Evolutionary conservation across 352 stramenopile species (phyloP).

Genomic region (Globisporangium cederbergense): DNA sequence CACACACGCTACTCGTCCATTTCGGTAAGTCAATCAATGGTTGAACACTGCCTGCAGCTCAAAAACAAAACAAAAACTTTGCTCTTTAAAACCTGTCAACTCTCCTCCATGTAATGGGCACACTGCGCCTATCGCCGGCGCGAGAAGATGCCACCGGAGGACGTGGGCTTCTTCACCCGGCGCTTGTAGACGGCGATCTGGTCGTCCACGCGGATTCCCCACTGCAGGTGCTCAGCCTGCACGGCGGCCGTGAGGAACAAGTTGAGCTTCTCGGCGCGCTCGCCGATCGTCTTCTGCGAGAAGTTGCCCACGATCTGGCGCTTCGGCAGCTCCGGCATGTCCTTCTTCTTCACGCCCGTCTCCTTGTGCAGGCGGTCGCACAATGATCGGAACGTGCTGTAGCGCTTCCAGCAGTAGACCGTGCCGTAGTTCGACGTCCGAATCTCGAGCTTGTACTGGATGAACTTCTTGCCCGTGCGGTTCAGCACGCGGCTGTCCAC

Average conservation of each 20-base stretch:
- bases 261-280: conserved; percentile 86
- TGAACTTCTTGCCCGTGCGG: conserved; percentile 83
- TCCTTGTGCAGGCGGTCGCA: conserved; percentile 87
- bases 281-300: conserved; percentile 73
- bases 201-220: conserved; percentile 86
- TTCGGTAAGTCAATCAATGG: background rate
- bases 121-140: conserved; percentile 54
- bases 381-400: conserved; percentile 83
- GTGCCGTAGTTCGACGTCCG: conserved; percentile 86
- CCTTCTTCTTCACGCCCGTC: conserved; percentile 72
- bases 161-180: conserved; percentile 56
- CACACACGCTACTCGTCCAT: conserved; percentile 6
- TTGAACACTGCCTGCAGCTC: background rate
- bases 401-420: conserved; percentile 86
- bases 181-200: conserved; percentile 89
- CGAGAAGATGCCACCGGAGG: conserved; percentile 50
- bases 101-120: background rate
- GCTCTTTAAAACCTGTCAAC: background rate
- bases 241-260: conserved; percentile 74
- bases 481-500: conserved; percentile 84
- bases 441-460: conserved; percentile 90
- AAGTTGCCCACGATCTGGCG: conserved; percentile 85
- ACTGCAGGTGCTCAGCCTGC: conserved; percentile 80
- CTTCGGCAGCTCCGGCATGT: conserved; percentile 83
- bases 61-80: background rate